phyloP scores from a whole-genome alignment of 176 grass and related monocot species.

The Pharus latifolius region DNA sequence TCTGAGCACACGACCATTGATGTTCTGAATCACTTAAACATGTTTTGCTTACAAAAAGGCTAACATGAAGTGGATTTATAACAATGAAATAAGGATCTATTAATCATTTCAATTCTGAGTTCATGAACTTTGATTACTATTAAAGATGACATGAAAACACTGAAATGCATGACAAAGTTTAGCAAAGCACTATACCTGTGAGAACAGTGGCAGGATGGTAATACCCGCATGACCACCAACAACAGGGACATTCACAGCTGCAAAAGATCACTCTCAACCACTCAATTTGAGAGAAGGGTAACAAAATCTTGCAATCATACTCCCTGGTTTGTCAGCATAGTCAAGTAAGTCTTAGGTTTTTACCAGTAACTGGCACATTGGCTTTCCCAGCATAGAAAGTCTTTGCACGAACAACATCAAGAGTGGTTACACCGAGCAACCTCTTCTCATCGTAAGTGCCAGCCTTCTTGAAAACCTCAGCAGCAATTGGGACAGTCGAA shows the following conservation, averaged over 20 bases:
- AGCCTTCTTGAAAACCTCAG: slow-evolving; percentile 94
- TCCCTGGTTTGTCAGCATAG: not conserved
- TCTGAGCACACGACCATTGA: no score
- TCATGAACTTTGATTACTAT: not conserved
- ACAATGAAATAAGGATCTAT: not conserved
- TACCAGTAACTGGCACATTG: slow-evolving; percentile 59
- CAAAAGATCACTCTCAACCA: slow-evolving; percentile 2
- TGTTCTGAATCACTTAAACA: not conserved
- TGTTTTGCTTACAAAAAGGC: no score
- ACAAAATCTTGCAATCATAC: not conserved
- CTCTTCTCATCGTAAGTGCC: slow-evolving; percentile 77
- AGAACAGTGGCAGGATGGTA: slow-evolving; percentile 83
- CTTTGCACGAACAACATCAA: slow-evolving; percentile 85
- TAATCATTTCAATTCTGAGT: not conserved
- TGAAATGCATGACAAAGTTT: no score
- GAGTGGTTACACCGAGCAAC: slow-evolving; percentile 86
- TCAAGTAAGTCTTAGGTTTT: not conserved
- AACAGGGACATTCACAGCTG: slow-evolving; percentile 77
- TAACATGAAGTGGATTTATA: not conserved
- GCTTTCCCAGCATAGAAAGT: slow-evolving; percentile 89
- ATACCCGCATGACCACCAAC: slow-evolving; percentile 84
- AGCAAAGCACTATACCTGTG: slow-evolving; percentile 61
- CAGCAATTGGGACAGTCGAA: slow-evolving; percentile 71
- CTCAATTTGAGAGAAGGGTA: not conserved
- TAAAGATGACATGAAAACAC: not conserved